Base-by-base conservation (phyloP, 345 rosid genomes). In the Pistacia atlantica region DNA sequence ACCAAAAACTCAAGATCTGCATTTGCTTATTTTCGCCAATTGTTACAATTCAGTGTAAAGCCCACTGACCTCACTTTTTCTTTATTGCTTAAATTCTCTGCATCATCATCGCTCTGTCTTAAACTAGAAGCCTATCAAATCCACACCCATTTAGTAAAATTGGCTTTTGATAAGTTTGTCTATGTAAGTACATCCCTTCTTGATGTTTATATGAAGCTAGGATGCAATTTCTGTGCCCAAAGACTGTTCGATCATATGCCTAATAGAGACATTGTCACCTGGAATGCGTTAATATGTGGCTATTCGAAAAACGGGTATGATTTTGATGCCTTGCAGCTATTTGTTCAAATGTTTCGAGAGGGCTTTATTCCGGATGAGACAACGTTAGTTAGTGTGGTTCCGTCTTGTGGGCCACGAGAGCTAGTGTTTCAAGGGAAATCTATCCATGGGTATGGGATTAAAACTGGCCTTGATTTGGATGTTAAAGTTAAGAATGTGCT, bases 231-330 rank as follows among this genome's bases (percentile, higher is more conserved):
- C 2, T 55, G 28, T 33, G 94, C 97, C 31, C 91, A 73, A 10
- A 66, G 38, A 62, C 8, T 90, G 83, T 89, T 90, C 77, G 96
- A 90, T 52, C 83, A 78, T 83, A 92, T 90, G 92, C 90, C 88
- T 71, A 83, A 78, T 0, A 88, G 91, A 83, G 95, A 94, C 79
- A 82, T 77, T 16, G 90, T 94, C 65, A 80, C 89, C 74, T 93
- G 98, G 98, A 92, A 93, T 62, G 94, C 94, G 20, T 75, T 92
- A 78, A 90, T 94, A 61, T 88, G 87, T 75, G 98, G 96, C 67
- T 92, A 85, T 46, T 88, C 98, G 4, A 79, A 89, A 56, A 89
- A 85, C 33, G 91, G 96, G 16, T 82, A 55, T 55, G 88, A 83
- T 63, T 69, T 56, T 58, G 52, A 80, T n/a, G 93, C 92, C 4